A percentile compares a stretch with the other conserved stretches of the same genome.
Conservation (phyloP, 2,329 filamentous ascomycete species). For the Ceratocystis albifundus region DNA sequence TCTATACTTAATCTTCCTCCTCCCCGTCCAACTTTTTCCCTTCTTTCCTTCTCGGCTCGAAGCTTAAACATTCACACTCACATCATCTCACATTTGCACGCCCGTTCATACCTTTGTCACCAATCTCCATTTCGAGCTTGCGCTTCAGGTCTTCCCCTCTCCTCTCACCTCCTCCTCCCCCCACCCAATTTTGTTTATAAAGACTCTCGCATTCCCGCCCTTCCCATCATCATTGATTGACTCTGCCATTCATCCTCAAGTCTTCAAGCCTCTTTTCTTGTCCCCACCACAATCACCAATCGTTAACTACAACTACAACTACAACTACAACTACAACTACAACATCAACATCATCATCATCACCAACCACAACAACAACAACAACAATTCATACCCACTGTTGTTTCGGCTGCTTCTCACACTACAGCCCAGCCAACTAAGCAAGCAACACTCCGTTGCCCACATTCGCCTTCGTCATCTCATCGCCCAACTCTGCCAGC, state of each 20-base stretch:
- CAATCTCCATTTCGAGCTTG: too few relatives aligned
- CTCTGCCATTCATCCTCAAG: not conserved
- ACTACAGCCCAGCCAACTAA: too few relatives aligned
- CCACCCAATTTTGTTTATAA: constrained; percentile 7
- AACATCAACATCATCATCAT: too few relatives aligned
- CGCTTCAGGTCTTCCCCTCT: too few relatives aligned
- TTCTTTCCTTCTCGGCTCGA: constrained; percentile 1
- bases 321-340: too few relatives aligned
- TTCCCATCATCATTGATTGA: not conserved
- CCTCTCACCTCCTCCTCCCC: too few relatives aligned
- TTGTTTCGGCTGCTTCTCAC: too few relatives aligned
- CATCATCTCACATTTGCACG: not conserved
- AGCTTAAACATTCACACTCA: constrained; percentile 6
- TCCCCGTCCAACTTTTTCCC: not conserved
- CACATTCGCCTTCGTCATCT: not conserved
- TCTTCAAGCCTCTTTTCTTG: not conserved
- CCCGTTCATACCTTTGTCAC: not conserved
- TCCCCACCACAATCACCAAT: not conserved
- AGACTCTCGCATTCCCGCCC: not conserved
- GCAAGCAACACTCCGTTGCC: not conserved
- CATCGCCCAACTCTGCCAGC: not conserved
- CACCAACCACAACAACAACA: too few relatives aligned
- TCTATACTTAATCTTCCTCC: constrained; percentile 4
- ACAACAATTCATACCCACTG: too few relatives aligned
- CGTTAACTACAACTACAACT: too few relatives aligned